A percentile compares a stretch with the other conserved stretches of the same genome.
These are phyloP conservation scores for Coniferiporia sulphurascens DNA, from an alignment of 1,284 basidiomycete genomes.

Conservation along the genomic window DNA sequence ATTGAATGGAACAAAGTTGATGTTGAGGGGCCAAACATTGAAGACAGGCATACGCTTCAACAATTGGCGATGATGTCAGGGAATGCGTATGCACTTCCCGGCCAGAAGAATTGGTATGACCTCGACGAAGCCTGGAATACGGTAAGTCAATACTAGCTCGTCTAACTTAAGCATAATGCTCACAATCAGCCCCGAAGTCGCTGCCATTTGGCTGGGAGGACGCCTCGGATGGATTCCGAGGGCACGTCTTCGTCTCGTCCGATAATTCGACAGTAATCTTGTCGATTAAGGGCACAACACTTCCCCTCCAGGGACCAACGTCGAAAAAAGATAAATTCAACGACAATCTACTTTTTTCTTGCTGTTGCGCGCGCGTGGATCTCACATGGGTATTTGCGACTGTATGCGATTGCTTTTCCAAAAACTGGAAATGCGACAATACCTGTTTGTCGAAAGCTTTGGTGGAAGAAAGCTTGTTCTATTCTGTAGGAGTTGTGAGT, in stretches of 20 bases:
- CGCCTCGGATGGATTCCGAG: slow-evolving; percentile 78
- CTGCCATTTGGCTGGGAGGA: slow-evolving; percentile 92
- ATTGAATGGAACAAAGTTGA: slow-evolving; percentile 55
- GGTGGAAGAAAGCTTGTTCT: slow-evolving; percentile 88
- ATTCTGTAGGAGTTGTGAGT: slow-evolving; percentile 74
- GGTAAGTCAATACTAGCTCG: slow-evolving; percentile 33
- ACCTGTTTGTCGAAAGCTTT: slow-evolving; percentile 83
- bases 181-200: slow-evolving; percentile 41
- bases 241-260: slow-evolving; percentile 81
- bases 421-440: slow-evolving; percentile 73
- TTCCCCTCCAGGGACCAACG: slow-evolving; percentile 62
- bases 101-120: slow-evolving; percentile 78
- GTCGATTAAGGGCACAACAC: slow-evolving; percentile 92
- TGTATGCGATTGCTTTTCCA: slow-evolving; percentile 86
- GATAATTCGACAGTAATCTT: slow-evolving; percentile 84
- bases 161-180: not conserved
- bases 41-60: slow-evolving; percentile 76
- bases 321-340: slow-evolving; percentile 94
- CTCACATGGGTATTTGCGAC: slow-evolving; percentile 77
- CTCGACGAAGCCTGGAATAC: slow-evolving; percentile 70
- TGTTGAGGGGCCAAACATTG: slow-evolving; percentile 65
- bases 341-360: slow-evolving; percentile 95
- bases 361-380: slow-evolving; percentile 93
- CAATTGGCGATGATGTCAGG: slow-evolving; percentile 88
- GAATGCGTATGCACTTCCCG: slow-evolving; percentile 80